Conservation (phyloP, 78 protist species). For the Tieghemostelium lacteum region DNA sequence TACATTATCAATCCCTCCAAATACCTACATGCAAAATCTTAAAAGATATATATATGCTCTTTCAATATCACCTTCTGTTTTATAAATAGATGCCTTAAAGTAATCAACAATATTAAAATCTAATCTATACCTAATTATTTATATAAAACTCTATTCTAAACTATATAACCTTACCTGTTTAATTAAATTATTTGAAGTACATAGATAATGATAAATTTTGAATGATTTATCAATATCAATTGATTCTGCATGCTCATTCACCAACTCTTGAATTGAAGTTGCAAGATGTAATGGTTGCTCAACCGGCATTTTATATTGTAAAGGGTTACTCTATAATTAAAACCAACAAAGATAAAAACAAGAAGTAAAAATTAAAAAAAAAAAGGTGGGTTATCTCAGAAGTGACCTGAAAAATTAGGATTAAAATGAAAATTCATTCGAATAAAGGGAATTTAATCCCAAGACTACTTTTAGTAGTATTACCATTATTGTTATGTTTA, state of each 20-base stretch:
- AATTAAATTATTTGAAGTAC: constrained; percentile 50
- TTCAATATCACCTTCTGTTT: constrained; percentile 69
- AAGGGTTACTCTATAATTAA: too few relatives aligned
- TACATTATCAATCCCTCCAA: not conserved
- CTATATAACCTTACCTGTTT: constrained; percentile 2
- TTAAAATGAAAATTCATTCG: too few relatives aligned
- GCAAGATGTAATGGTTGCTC: constrained; percentile 41
- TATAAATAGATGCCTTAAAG: constrained; percentile 24
- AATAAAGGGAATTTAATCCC: too few relatives aligned
- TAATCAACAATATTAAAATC: too few relatives aligned
- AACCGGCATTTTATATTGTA: not conserved
- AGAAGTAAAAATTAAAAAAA: too few relatives aligned
- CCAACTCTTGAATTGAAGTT: constrained; percentile 14
- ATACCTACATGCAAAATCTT: constrained; percentile 62
- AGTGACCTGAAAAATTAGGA: too few relatives aligned
- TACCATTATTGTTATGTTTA: too few relatives aligned
- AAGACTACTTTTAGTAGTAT: too few relatives aligned
- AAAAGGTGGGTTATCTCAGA: too few relatives aligned
- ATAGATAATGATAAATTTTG: constrained; percentile 25
- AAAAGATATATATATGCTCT: constrained; percentile 24
- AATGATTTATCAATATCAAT: constrained; percentile 30
- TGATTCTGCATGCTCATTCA: not conserved
- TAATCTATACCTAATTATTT: too few relatives aligned
- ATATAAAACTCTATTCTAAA: too few relatives aligned
- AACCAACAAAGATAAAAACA: too few relatives aligned